Evolutionary conservation across 192 early-diverging fungal species (phyloP).

Genomic region (Diversispora epigaea): DNA sequence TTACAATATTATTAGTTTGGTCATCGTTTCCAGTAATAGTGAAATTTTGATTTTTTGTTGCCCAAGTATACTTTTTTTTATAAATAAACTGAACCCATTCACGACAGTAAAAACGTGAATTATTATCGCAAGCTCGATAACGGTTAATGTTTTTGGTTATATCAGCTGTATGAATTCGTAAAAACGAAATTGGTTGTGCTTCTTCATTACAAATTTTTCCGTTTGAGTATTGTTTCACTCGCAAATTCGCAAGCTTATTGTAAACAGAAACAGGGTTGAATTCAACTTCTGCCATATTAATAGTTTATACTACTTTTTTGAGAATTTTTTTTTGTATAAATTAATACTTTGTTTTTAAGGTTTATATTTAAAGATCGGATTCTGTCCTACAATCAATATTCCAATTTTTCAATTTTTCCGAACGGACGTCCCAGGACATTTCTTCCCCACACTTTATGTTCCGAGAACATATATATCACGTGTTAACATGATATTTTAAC

Average conservation of each 20-base stretch:
- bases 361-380: no score
- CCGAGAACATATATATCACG: no score
- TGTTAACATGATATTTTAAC: no score
- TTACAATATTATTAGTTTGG: conserved; percentile 8
- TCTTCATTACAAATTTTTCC: neutral
- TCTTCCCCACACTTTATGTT: no score
- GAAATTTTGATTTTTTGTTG: conserved; percentile 34
- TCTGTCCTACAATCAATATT: no score
- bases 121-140: conserved; percentile 71
- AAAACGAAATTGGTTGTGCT: conserved; percentile 42
- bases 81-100: conserved; percentile 81
- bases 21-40: neutral
- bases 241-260: conserved; percentile 8
- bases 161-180: conserved; percentile 63
- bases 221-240: conserved; percentile 4
- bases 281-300: conserved; percentile 20
- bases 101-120: conserved; percentile 73
- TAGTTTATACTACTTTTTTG: neutral
- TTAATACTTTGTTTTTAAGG: no score
- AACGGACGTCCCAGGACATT: no score
- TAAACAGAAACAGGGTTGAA: conserved; percentile 15
- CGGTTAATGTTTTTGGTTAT: conserved; percentile 68
- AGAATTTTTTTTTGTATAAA: no score
- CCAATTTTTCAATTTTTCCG: no score
- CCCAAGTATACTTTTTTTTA: conserved; percentile 57